phyloP scores from a whole-genome alignment of 1,284 basidiomycete genomes.

The Sanghuangporus sanghuang region DNA sequence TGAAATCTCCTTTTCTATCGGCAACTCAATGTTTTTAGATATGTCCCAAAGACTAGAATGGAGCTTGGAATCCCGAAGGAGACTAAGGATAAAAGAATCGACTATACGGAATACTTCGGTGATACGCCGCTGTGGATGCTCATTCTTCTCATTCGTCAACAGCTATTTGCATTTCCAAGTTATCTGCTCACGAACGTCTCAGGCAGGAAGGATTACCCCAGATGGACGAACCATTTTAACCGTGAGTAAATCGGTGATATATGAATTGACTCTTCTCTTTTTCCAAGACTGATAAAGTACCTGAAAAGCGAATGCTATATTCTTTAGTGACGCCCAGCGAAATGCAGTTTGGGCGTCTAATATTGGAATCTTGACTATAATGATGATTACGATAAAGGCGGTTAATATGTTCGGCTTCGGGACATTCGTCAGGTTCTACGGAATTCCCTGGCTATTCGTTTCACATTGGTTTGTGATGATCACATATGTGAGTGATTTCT shows the following conservation, averaged over 20 bases:
- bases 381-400: conserved; percentile 34
- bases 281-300: neutral
- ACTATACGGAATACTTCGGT: conserved; percentile 52
- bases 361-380: conserved; percentile 46
- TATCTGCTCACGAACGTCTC: conserved; percentile 55
- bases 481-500: conserved; percentile 31
- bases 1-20: neutral
- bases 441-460: conserved; percentile 52
- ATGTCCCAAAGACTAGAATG: conserved; percentile 47
- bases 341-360: conserved; percentile 51
- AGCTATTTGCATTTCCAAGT: conserved; percentile 21
- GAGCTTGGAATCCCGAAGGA: conserved; percentile 44
- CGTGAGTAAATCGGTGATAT: conserved; percentile 33
- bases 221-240: conserved; percentile 55
- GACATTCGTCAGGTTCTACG: conserved; percentile 48
- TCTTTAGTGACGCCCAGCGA: conserved; percentile 48
- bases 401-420: conserved; percentile 31
- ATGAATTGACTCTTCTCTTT: neutral
- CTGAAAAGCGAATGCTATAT: conserved; percentile 43
- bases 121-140: conserved; percentile 58
- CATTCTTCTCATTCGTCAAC: conserved; percentile 27
- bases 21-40: conserved; percentile 1
- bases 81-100: conserved; percentile 28
- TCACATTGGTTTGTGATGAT: conserved; percentile 59
- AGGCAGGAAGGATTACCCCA: conserved; percentile 63